Evolutionary conservation across 1,284 basidiomycete genomes (phyloP).

Genomic region (Trametes polyzona): DNA sequence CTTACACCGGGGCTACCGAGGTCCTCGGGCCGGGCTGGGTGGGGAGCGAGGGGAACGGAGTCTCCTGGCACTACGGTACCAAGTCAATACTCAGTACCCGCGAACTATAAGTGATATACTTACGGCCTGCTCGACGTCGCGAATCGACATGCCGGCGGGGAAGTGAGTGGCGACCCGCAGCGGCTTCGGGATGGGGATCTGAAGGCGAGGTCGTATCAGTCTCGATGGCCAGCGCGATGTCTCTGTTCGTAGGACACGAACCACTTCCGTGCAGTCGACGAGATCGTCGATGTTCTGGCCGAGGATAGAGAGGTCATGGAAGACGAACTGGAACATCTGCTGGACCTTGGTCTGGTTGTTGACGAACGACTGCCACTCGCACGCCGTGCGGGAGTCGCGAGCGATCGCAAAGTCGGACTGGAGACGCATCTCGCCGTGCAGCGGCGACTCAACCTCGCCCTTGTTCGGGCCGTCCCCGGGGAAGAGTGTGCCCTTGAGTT

Average conservation of each 20-base stretch:
- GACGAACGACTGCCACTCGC: slow-evolving; percentile 39
- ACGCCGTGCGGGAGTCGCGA: slow-evolving; percentile 32
- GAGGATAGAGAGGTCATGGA: slow-evolving; percentile 22
- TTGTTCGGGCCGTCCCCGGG: slow-evolving; percentile 31
- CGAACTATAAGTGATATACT: not conserved
- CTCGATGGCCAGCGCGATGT: no score
- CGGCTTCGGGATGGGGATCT: slow-evolving; percentile 13
- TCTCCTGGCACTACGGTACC: slow-evolving; percentile 6
- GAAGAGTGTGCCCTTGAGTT: slow-evolving; percentile 32
- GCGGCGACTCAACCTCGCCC: slow-evolving; percentile 29
- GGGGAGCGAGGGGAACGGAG: slow-evolving; percentile 33
- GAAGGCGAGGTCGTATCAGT: no score
- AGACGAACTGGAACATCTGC: slow-evolving; percentile 26
- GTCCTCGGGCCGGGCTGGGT: slow-evolving; percentile 36
- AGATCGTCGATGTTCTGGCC: slow-evolving; percentile 26
- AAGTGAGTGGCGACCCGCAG: slow-evolving; percentile 8
- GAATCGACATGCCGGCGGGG: slow-evolving; percentile 16
- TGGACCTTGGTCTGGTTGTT: slow-evolving; percentile 28
- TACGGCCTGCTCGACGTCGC: slow-evolving; percentile 30
- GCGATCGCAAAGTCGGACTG: slow-evolving; percentile 34
- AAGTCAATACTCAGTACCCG: not conserved
- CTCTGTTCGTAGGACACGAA: no score
- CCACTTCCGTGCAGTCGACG: slow-evolving; percentile 32
- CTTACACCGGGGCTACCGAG: slow-evolving; percentile 36
- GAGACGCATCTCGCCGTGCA: slow-evolving; percentile 35